Percentiles rank a stretch among this genome's conserved stretches.
Conservation (phyloP, 495 filamentous ascomycete species). For the Cairneyella variabilis region DNA sequence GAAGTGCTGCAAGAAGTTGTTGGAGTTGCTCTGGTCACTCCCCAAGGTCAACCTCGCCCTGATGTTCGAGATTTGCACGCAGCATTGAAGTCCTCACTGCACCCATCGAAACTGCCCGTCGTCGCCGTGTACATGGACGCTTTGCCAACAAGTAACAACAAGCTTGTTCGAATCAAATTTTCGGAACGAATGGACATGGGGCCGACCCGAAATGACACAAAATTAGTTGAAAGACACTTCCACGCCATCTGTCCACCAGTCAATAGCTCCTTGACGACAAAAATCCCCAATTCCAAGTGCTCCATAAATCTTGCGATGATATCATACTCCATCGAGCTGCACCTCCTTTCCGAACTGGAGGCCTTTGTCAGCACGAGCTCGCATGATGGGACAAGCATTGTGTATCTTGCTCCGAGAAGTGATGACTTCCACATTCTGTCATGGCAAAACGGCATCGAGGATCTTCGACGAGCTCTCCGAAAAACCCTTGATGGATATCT, state of each 20-base stretch:
- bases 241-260: slow-evolving; percentile 34
- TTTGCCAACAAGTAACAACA: slow-evolving; percentile 41
- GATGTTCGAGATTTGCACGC: slow-evolving; percentile 36
- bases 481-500: slow-evolving; percentile 27
- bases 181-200: slow-evolving; percentile 32
- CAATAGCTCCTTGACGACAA: slow-evolving; percentile 28
- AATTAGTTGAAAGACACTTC: slow-evolving; percentile 28
- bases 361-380: neutral
- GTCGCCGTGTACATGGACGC: slow-evolving; percentile 41
- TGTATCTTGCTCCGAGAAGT: neutral
- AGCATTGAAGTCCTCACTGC: slow-evolving; percentile 29
- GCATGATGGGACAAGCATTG: neutral
- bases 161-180: slow-evolving; percentile 40
- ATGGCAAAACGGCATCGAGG: neutral
- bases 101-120: slow-evolving; percentile 39
- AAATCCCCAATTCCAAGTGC: slow-evolving; percentile 25
- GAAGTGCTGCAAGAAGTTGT: slow-evolving; percentile 44
- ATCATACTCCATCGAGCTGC: neutral
- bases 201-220: slow-evolving; percentile 28
- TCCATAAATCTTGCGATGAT: neutral
- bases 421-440: too few species aligned
- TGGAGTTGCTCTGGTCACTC: slow-evolving; percentile 36
- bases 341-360: neutral
- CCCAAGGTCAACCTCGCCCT: slow-evolving; percentile 26
- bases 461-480: neutral